Evolutionary conservation across 2,329 filamentous ascomycete genomes (phyloP), one percentile per base, ranked within the genome.

Genomic region (Neopestalotiopsis sp.): DNA sequence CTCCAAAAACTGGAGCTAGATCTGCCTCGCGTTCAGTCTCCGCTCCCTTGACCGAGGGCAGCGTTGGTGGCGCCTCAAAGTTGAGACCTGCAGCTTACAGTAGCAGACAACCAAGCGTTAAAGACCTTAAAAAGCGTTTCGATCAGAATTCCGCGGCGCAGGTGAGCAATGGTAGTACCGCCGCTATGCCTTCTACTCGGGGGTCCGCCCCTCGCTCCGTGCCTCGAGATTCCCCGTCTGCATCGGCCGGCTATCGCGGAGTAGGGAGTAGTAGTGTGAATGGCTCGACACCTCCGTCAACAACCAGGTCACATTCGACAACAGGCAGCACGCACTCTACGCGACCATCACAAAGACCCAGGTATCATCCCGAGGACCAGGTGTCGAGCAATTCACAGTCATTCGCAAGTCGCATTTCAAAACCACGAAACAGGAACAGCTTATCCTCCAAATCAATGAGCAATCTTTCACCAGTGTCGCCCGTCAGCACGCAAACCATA

Each of bases 51-150:
- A 86, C 86, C 70, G 83, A 84, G 74, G 83, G 80, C 72, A 72
- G 78, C 56, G 72, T 75, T 60, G 72, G 73, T 60, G 72, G 76
- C 67, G 72, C 71, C 63, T 71, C 72, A 68, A 81, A 76, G 70
- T 73, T 79, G 65, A 76, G 71, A 70, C 70, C 73, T 67, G 62
- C 74, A 69, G 57, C 67, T 62, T 74, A 80, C 82, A 72, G 70
- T 72, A 75, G 74, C 34, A 76, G 75, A 65, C 86, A 91, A 72
- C 85, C 90, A n/a, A 95, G 91, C 70, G 92, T 96, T 73, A 94
- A 91, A 81, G 93, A 96, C 76, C 84, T 96, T 71, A 90, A 93
- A 75, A 93, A 91, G 79, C 90, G 88, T 67, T 96, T 95, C 81
- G 92, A 95, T 79, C 89, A 91, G 76, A 89, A 85, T 73, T 83